Percentiles rank a stretch among this genome's conserved stretches.
phyloP scores from a whole-genome alignment of 2,329 filamentous ascomycete genomes.

The Rutstroemia sydowiana region DNA sequence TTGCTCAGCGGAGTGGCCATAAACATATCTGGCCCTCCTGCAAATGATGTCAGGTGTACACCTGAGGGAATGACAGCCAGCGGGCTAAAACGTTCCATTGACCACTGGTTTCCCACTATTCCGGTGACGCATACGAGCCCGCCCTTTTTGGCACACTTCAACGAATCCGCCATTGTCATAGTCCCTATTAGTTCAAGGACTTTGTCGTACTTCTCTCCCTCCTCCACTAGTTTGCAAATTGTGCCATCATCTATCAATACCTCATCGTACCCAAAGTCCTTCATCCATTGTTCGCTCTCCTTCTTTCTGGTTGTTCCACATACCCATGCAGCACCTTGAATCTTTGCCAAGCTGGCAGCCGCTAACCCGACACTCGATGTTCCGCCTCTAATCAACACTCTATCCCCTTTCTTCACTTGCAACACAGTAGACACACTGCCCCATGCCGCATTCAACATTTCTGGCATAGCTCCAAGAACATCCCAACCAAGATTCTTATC shows the following conservation, averaged over 20 bases:
- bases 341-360: neutral
- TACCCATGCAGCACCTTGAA: slow-evolving; percentile 27
- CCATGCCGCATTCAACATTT: slow-evolving; percentile 45
- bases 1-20: slow-evolving; percentile 36
- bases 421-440: slow-evolving; percentile 36
- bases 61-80: slow-evolving; percentile 37
- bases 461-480: slow-evolving; percentile 39
- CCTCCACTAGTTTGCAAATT: slow-evolving; percentile 31
- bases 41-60: slow-evolving; percentile 36
- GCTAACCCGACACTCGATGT: neutral
- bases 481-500: slow-evolving; percentile 33
- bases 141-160: slow-evolving; percentile 32
- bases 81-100: slow-evolving; percentile 32
- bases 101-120: slow-evolving; percentile 38
- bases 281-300: slow-evolving; percentile 33
- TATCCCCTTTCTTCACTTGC: slow-evolving; percentile 33
- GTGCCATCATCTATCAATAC: slow-evolving; percentile 38
- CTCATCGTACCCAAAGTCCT: slow-evolving; percentile 34
- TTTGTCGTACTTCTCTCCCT: slow-evolving; percentile 34
- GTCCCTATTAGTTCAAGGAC: slow-evolving; percentile 41
- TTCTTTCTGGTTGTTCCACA: slow-evolving; percentile 35
- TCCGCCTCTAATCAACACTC: neutral
- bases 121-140: slow-evolving; percentile 41
- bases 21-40: slow-evolving; percentile 34
- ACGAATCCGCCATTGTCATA: slow-evolving; percentile 36